phyloP scores from a whole-genome alignment of 2,329 filamentous ascomycete genomes.

The Cercospora janseana region DNA sequence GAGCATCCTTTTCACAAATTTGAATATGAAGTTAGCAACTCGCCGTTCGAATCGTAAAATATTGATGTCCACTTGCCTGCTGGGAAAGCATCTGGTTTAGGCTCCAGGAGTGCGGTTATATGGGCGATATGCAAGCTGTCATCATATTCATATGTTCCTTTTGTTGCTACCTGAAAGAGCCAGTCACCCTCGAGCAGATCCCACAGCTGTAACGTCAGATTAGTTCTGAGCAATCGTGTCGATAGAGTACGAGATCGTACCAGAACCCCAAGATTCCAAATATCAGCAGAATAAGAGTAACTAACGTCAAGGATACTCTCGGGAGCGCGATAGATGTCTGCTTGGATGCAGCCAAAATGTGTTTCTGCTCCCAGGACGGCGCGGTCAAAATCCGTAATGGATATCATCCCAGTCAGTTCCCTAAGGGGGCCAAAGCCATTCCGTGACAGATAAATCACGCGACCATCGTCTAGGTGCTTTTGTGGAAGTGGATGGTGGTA shows the following conservation, averaged over 20 bases:
- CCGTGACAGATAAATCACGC: slow-evolving; percentile 22
- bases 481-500: slow-evolving; percentile 20
- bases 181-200: slow-evolving; percentile 26
- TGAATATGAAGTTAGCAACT: slow-evolving; percentile 32
- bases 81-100: neutral
- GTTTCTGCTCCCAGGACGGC: slow-evolving; percentile 14
- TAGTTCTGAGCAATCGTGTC: too few relatives aligned
- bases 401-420: slow-evolving; percentile 11
- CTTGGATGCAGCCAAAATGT: slow-evolving; percentile 22
- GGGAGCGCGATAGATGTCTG: slow-evolving; percentile 23
- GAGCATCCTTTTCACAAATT: slow-evolving; percentile 42
- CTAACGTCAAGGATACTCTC: slow-evolving; percentile 22
- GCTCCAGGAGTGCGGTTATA: slow-evolving; percentile 6
- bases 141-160: slow-evolving; percentile 10
- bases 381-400: slow-evolving; percentile 24
- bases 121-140: slow-evolving; percentile 20
- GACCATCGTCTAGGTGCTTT: slow-evolving; percentile 21
- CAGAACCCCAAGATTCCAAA: slow-evolving; percentile 32
- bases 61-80: neutral
- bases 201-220: slow-evolving; percentile 19
- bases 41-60: neutral
- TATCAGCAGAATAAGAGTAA: slow-evolving; percentile 30
- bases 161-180: slow-evolving; percentile 21
- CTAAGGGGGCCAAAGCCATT: slow-evolving; percentile 20
- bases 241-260: slow-evolving; percentile 20